phyloP scores from a whole-genome alignment of 371 early-diverging fungal species.

The Mortierella polycephala region DNA sequence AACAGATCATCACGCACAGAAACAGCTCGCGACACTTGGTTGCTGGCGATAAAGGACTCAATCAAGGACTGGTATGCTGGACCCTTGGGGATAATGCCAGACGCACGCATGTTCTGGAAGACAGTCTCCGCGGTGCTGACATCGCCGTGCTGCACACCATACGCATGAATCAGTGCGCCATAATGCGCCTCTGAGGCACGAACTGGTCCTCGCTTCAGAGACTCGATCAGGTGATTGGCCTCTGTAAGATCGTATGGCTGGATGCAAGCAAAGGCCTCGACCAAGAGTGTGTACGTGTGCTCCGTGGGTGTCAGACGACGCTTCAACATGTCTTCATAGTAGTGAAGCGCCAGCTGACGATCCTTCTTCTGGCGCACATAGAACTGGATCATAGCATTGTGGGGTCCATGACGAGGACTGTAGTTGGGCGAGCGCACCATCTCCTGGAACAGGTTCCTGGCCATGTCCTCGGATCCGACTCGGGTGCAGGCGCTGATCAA shows the following conservation, averaged over 20 bases:
- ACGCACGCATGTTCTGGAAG: conserved; percentile 60
- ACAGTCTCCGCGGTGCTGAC: conserved; percentile 62
- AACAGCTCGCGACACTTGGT: conserved; percentile 61
- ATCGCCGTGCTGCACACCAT: conserved; percentile 70
- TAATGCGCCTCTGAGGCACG: conserved; percentile 63
- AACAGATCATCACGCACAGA: conserved; percentile 59
- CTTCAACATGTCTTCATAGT: conserved; percentile 58
- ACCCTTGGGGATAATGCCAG: conserved; percentile 60
- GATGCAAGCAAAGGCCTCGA: conserved; percentile 70
- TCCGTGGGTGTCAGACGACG: conserved; percentile 61
- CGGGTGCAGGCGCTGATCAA: conserved; percentile 71
- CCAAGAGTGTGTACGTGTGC: conserved; percentile 68
- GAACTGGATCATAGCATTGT: conserved; percentile 72
- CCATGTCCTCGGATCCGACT: conserved; percentile 62
- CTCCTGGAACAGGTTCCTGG: conserved; percentile 61
- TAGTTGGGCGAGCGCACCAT: conserved; percentile 61
- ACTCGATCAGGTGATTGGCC: conserved; percentile 62
- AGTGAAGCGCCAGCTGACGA: conserved; percentile 64
- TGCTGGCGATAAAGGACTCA: conserved; percentile 63
- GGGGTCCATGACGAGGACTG: conserved; percentile 68
- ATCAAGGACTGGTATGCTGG: conserved; percentile 68
- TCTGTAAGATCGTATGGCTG: conserved; percentile 69
- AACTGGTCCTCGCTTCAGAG: conserved; percentile 61
- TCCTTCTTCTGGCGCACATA: conserved; percentile 67
- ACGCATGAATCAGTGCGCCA: conserved; percentile 68